Evolutionary conservation across 2,329 filamentous ascomycete species (phyloP), one percentile per base, ranked within the genome.

Genomic region (Alternaria sp.): DNA sequence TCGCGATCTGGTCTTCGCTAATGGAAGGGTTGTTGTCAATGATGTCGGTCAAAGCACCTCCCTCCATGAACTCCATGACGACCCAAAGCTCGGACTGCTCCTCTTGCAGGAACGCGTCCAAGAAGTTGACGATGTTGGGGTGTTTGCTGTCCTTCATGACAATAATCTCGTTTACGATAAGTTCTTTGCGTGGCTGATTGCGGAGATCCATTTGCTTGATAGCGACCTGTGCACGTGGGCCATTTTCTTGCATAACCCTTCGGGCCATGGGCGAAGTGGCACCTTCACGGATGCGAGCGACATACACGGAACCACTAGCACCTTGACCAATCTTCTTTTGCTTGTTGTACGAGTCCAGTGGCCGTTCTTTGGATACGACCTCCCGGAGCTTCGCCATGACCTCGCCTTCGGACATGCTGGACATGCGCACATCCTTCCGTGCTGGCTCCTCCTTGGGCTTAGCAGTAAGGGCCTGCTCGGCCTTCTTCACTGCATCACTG

Each of bases 201-300:
- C 95, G 93, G 60, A 99, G 88, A 83, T 99, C 96, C 96, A 99
- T 99, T 83, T 99, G 96, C 84, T 99, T 99, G 79, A 99, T 99
- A 45, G 96, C 96, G 66, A 99, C 96, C 79, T 97, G 93, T 54
- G 93, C 93, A 67, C 92, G 89, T 55, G 88, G 86, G 12, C 94
- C 94, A 76, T 96, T 91, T 69, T 90, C 89, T 45, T 92, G 89
- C 65, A 97, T 87, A 37, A 97, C 84, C 55, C 93, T 89, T 64
- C 90, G 88, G 21, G 95, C 95, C 69, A 92, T 88, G 15, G 86
- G 81, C n/a, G 94, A 96, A n/a, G 89, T 87, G 3, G 95, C 92
- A 60, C 87, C 90, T 76, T 97, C 92, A 80, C 96, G 96, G 67
- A 99, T 92, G 77, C 96, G 96, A 68, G 96, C 96, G 66, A 99